phyloP scores from a whole-genome alignment of 2,329 filamentous ascomycete species.

The Plectosphaerella plurivora region DNA sequence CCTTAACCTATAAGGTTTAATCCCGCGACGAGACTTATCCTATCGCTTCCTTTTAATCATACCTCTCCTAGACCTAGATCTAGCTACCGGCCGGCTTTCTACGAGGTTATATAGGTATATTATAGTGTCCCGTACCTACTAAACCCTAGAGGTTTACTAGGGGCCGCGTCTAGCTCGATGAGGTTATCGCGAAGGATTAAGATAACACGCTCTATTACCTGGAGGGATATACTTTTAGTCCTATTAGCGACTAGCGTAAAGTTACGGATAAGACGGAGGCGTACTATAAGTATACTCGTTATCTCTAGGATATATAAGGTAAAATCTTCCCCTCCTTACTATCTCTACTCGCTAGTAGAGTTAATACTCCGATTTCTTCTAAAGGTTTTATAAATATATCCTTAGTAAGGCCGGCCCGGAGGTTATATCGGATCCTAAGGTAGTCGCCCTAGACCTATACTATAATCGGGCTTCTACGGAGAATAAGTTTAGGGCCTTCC shows the following conservation, averaged over 20 bases:
- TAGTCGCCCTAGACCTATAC: neutral
- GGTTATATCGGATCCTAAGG: neutral
- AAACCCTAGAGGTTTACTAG: neutral
- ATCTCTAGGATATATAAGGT: neutral
- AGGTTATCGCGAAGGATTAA: neutral
- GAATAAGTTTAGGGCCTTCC: constrained; percentile 1
- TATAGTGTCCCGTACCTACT: neutral
- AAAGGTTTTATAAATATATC: neutral
- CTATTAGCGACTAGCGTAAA: neutral
- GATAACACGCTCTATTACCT: neutral
- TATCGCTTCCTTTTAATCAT: no score
- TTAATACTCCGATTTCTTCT: neutral
- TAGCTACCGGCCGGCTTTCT: neutral
- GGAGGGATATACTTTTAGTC: neutral
- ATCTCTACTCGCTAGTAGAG: neutral
- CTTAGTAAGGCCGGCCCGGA: neutral
- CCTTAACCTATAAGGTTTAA: neutral
- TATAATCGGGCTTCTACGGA: neutral
- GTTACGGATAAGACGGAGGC: neutral
- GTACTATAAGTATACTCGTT: neutral
- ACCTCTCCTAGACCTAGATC: no score
- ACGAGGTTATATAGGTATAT: neutral
- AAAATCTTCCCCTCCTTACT: neutral
- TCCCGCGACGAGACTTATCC: neutral
- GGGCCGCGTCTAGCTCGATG: neutral